phyloP scores from a whole-genome alignment of 78 protist species.

The Dictyostelium brefeldianum region DNA sequence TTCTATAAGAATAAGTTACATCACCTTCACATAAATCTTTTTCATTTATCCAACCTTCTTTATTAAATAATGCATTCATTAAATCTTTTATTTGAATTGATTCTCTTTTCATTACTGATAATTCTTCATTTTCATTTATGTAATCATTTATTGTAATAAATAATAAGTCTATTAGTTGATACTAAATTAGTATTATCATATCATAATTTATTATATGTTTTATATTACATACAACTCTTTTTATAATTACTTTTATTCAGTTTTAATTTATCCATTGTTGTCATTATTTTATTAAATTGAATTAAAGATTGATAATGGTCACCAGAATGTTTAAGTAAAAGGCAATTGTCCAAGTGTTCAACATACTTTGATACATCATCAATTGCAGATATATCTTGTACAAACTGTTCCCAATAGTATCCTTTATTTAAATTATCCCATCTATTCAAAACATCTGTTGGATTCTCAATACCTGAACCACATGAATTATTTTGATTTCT shows the following conservation, averaged over 20 bases:
- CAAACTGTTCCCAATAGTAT: conserved; percentile 1
- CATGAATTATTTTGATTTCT: neutral
- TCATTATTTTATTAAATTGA: neutral
- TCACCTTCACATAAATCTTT: neutral
- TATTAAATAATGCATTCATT: conserved; percentile 55
- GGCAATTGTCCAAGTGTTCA: neutral
- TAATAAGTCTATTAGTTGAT: neutral
- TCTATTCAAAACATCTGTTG: conserved; percentile 8
- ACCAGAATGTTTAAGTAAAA: neutral
- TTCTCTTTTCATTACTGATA: conserved; percentile 7
- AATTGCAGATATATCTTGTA: neutral
- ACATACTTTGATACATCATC: neutral
- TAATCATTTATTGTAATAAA: conserved; percentile 8
- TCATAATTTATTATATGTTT: too few relatives aligned
- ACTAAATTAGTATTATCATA: too few relatives aligned
- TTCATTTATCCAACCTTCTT: conserved; percentile 37
- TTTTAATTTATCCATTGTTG: conserved; percentile 5
- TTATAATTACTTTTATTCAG: conserved; percentile 10
- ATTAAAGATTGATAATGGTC: conserved; percentile 25
- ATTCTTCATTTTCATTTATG: neutral
- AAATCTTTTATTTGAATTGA: conserved; percentile 25
- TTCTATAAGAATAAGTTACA: conserved; percentile 20
- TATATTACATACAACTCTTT: neutral
- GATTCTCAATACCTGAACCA: neutral
- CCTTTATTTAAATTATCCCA: conserved; percentile 37